These are phyloP conservation scores for Zasmidium citrigriseum DNA, from an alignment of 2,329 filamentous ascomycete species.

Conservation along the genomic window DNA sequence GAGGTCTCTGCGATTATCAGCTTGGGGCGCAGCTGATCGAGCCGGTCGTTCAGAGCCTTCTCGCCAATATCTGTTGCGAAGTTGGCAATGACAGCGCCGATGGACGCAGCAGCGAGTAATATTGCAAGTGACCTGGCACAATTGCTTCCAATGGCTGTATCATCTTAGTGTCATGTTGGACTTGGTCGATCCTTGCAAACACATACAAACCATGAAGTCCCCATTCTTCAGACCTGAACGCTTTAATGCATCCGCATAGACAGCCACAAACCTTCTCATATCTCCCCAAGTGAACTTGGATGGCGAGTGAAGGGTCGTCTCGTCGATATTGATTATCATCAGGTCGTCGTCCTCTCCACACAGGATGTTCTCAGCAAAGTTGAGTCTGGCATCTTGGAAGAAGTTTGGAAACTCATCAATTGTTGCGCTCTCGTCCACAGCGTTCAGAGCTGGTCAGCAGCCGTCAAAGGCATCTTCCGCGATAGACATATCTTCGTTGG, in stretches of 20 bases:
- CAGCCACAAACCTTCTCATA: conserved; percentile 7
- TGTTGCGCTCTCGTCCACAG: conserved; percentile 8
- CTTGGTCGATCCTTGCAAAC: too few species aligned
- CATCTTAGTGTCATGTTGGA: background rate
- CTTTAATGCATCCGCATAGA: conserved; percentile 8
- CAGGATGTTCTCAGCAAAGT: conserved; percentile 14
- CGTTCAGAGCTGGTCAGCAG: background rate
- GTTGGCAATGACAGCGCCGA: conserved; percentile 12
- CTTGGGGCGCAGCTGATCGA: conserved; percentile 23
- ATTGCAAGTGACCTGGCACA: conserved; percentile 8
- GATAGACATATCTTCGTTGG: conserved; percentile 9
- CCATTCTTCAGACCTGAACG: conserved; percentile 3
- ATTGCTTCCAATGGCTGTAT: conserved; percentile 7
- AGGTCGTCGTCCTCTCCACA: conserved; percentile 16
- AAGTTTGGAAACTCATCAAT: conserved; percentile 15
- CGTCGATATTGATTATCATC: conserved; percentile 12
- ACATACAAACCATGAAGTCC: conserved; percentile 9
- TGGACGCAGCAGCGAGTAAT: conserved; percentile 7
- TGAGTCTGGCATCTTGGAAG: conserved; percentile 13
- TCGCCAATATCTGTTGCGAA: conserved; percentile 17
- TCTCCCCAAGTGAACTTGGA: conserved; percentile 12
- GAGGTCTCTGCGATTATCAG: conserved; percentile 22
- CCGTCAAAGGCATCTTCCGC: too few species aligned
- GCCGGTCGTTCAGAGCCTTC: conserved; percentile 12
- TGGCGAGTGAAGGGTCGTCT: conserved; percentile 7